Base-by-base conservation (phyloP, 257 asterid species). In the Gentiana macrophylla region DNA sequence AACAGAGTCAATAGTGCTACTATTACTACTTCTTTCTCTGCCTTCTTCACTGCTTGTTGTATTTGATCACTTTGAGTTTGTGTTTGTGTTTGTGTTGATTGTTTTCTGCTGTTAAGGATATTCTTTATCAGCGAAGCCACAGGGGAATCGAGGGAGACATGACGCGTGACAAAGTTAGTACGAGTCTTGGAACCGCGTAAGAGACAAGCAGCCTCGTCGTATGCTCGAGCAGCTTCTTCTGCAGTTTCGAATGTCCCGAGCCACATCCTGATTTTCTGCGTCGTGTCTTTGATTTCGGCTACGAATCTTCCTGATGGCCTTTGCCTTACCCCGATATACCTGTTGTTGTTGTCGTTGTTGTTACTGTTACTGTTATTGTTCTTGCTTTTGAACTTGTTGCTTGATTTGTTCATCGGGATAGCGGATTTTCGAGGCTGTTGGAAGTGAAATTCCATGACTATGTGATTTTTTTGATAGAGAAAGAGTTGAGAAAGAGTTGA, bases 61-160 rank as follows among this genome's bases (percentile, higher is more conserved):
- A 44, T 57, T 10, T 10, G 33, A 3, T 8, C 60, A 15, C 61
- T 57, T 32, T 32, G 24, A 24, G 24, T 24, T 24, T 24, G 24
- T 24, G 24, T 24, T 0, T 24, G 24, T 15, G 24, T 15, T 15
- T 15, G 55, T 10, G 66, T 70, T 8, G 37, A 37, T 8, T 4
- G 52, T 57, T 63, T 82, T 67, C 74, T 82, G 61, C 24, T 76
- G 75, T 76, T 65, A 60, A 80, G 69, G 47, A 83, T 74, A 10
- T 62, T 74, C 15, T 43, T 63, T 53, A 83, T 76, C n/a, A 86
- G 66, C 4, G 83, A 83, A 10, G 86, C 93, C n/a, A 83, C 74
- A 0, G 83, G 76, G 8, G 89, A 80, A 60, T 80, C 74, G 2
- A 71, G 35, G 46, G 92, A 72, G 32, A 78, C 70, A 1, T 12